Evolutionary conservation across 345 rosid species (phyloP).

Genomic region (Lepidium aucheri): DNA sequence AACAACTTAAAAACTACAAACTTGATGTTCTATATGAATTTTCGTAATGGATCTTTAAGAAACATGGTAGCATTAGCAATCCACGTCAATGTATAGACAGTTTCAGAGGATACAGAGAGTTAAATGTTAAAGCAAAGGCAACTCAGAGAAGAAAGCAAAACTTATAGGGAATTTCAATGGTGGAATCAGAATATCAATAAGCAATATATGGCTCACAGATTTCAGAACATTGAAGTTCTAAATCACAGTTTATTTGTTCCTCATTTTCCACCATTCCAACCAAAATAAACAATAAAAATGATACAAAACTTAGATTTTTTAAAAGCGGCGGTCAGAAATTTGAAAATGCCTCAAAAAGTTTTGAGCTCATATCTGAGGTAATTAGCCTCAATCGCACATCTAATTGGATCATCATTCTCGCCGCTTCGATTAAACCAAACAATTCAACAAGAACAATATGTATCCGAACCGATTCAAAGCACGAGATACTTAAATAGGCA

Average conservation of each 20-base stretch:
- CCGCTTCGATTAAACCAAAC: background rate
- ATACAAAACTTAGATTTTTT: background rate
- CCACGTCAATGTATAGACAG: too few species aligned
- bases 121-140: background rate
- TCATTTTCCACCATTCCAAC: slow-evolving; percentile 10
- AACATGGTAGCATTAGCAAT: too few species aligned
- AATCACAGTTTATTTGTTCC: slow-evolving; percentile 10
- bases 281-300: too few species aligned
- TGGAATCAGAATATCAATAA: slow-evolving; percentile 34
- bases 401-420: slow-evolving; percentile 14
- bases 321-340: background rate
- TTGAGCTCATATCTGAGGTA: background rate
- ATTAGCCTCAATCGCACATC: slow-evolving; percentile 7
- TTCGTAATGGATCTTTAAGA: too few species aligned
- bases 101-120: background rate
- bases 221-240: background rate
- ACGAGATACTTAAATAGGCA: background rate
- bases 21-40: too few species aligned
- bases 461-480: slow-evolving; percentile 8
- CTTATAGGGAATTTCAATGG: background rate
- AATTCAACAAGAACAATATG: background rate
- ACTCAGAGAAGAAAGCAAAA: background rate
- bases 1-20: too few species aligned
- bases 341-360: slow-evolving; percentile 21
- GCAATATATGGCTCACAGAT: slow-evolving; percentile 11